A percentile compares a stretch with the other conserved stretches of the same genome.
Conservation (phyloP, 768 basidiomycete genomes). For the Rhizopogon salebrosus region DNA sequence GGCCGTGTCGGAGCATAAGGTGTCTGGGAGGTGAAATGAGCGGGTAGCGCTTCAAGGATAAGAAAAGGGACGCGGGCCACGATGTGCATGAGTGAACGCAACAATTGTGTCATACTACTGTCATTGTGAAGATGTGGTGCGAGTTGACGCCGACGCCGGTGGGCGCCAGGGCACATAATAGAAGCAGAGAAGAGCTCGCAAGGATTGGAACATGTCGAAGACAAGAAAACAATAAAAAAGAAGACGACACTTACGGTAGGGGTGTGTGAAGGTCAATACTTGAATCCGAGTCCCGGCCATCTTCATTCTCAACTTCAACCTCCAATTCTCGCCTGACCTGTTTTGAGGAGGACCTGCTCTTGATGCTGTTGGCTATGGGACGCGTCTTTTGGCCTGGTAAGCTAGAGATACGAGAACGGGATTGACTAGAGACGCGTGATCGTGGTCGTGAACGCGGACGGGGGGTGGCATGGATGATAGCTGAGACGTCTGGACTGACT, state of each 20-base stretch:
- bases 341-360: background rate
- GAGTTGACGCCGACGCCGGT: background rate
- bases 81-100: too few species aligned
- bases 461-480: constrained; percentile 35
- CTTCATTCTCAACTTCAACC: constrained; percentile 19
- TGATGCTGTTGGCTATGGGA: background rate
- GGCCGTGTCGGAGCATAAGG: constrained; percentile 61
- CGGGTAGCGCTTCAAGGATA: background rate
- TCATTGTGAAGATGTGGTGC: too few species aligned
- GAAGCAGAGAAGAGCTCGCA: background rate
- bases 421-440: background rate
- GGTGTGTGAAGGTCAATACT: constrained; percentile 67
- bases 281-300: constrained; percentile 49
- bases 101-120: too few species aligned
- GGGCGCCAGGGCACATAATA: background rate
- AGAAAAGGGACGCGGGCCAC: too few species aligned
- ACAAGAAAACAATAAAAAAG: constrained; percentile 2
- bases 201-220: too few species aligned
- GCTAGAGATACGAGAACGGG: constrained; percentile 21
- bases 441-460: constrained; percentile 25
- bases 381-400: background rate
- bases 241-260: constrained; percentile 47
- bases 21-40: constrained; percentile 39
- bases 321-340: background rate
- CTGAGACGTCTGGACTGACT: constrained; percentile 33